Percentiles rank a stretch among this genome's conserved stretches.
Evolutionary conservation across 495 filamentous ascomycete genomes (phyloP).

Genomic region (Glarea lozoyensis): DNA sequence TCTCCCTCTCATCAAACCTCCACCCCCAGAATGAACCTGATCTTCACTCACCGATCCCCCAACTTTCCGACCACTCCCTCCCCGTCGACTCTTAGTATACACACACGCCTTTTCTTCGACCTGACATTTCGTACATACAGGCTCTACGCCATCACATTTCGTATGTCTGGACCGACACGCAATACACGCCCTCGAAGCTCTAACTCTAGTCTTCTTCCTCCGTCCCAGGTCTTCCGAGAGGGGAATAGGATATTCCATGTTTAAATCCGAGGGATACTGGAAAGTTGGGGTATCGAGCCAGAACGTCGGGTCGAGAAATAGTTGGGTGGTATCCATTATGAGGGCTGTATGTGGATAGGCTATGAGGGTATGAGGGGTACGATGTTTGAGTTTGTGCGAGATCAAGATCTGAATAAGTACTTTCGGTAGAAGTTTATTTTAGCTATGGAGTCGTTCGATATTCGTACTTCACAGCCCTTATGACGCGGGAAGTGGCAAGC

Average conservation of each 20-base stretch:
- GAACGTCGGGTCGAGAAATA: not conserved
- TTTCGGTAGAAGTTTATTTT: no score
- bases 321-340: not conserved
- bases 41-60: not conserved
- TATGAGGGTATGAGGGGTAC: no score
- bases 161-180: conserved; percentile 46
- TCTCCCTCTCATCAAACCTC: conserved; percentile 18
- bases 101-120: conserved; percentile 30
- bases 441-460: no score
- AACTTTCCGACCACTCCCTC: conserved; percentile 27
- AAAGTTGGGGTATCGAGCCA: not conserved
- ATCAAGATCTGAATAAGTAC: no score
- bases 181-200: conserved; percentile 41
- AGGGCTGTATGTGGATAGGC: no score
- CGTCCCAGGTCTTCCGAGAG: not conserved
- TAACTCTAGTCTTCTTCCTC: conserved; percentile 1
- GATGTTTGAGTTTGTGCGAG: no score
- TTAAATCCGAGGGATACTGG: not conserved
- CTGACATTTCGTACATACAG: conserved; percentile 32
- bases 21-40: conserved; percentile 22
- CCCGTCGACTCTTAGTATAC: conserved; percentile 40
- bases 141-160: conserved; percentile 43
- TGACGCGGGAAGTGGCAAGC: no score
- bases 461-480: no score
- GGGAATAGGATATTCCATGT: not conserved